phyloP scores from a whole-genome alignment of 2,329 filamentous ascomycete species.

The Penicillium sp. region DNA sequence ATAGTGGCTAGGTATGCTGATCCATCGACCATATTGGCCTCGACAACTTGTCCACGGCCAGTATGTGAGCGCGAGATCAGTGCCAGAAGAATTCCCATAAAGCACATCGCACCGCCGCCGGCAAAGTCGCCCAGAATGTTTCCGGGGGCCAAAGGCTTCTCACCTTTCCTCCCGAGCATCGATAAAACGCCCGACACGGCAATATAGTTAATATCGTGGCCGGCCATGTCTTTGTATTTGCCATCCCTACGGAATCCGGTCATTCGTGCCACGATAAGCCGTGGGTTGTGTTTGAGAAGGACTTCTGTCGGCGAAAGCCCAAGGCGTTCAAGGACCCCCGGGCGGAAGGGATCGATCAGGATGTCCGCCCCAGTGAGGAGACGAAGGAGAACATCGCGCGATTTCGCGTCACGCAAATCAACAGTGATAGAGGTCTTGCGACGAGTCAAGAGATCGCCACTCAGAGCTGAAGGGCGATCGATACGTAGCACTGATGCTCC shows the following conservation, averaged over 20 bases:
- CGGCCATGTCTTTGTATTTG: constrained; percentile 83
- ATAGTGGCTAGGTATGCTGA: constrained; percentile 77
- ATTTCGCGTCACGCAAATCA: constrained; percentile 72
- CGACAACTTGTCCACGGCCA: constrained; percentile 82
- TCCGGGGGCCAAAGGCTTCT: constrained; percentile 75
- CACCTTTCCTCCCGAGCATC: constrained; percentile 71
- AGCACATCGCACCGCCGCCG: constrained; percentile 80
- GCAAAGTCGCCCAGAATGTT: constrained; percentile 93
- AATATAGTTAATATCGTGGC: constrained; percentile 96
- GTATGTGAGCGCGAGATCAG: constrained; percentile 67
- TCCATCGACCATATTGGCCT: constrained; percentile 97
- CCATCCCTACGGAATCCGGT: constrained; percentile 89
- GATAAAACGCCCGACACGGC: constrained; percentile 80
- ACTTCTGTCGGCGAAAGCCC: constrained; percentile 72
- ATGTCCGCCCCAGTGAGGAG: constrained; percentile 71
- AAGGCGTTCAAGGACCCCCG: constrained; percentile 84
- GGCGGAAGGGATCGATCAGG: constrained; percentile 90
- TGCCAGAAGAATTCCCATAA: constrained; percentile 81
- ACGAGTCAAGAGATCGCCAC: constrained; percentile 74
- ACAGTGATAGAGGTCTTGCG: constrained; percentile 81
- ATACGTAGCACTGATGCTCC: constrained; percentile 86
- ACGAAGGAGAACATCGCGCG: constrained; percentile 67
- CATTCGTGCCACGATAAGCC: constrained; percentile 81
- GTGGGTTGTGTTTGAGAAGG: constrained; percentile 69
- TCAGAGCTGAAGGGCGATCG: constrained; percentile 65